Base-by-base conservation (phyloP, 2,329 filamentous ascomycete genomes). In the Colletotrichum euphorbiae region DNA sequence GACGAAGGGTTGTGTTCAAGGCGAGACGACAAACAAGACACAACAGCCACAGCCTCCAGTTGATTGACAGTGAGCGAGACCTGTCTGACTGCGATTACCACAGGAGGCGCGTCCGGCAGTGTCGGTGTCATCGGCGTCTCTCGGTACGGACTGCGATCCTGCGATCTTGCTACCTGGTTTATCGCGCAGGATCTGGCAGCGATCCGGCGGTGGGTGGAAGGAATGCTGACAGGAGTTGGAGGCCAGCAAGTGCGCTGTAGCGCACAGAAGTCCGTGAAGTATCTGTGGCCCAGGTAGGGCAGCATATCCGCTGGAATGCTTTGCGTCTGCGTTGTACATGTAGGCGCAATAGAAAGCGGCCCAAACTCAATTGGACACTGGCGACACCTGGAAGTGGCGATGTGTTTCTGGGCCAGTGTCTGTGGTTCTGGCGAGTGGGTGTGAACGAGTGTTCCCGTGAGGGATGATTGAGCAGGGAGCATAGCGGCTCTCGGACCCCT, bases 31-130 rank as follows among this genome's bases (percentile, higher is more conserved):
- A 33, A 38, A 28, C 63, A 52, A 62, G 31, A 56, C 13, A 40
- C 48, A 55, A 17, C 42, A 17, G 36, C 42, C 40, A 38, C 28
- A 58, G 45, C 52, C 46, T 54, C 46, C 31, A 33, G 40, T 21
- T 28, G 61, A 60, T 55, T 55, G 46, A 42, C 46, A 55, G 61
- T 50, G 61, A 54, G 38, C 48, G 66, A 66, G 61, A 66, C 61
- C 57, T 19, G 52, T 36, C 46, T 40, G 38, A n/a, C 52, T 63
- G 8, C n/a, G 45, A 12, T 31, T 57, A 21, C 54, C 33, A 42
- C 50, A 33, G 36, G 51, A 42, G 45, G 58, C 50, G 50, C 31
- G 62, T n/a, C n/a, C n/a, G 56, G 56, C 58, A 17, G 36, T 62
- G 43, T 51, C 48, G 46, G 62, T 46, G 36, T 50, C 42, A 59